phyloP scores from a whole-genome alignment of 1,284 basidiomycete genomes.

The Pholiota adiposa region DNA sequence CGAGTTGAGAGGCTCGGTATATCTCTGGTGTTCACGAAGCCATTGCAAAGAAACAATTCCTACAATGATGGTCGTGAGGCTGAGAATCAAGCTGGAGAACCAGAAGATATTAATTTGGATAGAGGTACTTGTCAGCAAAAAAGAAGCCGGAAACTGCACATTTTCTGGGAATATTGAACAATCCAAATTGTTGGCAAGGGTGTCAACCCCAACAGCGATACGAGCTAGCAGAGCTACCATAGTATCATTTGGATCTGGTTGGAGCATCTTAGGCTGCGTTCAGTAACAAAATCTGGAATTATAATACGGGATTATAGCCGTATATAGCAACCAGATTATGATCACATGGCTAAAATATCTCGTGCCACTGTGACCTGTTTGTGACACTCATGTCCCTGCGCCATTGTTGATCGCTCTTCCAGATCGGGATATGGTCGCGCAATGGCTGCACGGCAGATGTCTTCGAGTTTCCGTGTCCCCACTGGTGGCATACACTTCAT shows the following conservation, averaged over 20 bases:
- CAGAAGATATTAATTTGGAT: constrained; percentile 26
- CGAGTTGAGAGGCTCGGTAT: constrained; percentile 15
- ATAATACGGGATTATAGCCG: no score
- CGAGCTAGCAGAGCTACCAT: constrained; percentile 16
- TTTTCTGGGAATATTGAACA: background rate
- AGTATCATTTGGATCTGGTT: constrained; percentile 18
- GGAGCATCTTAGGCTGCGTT: no score
- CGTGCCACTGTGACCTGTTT: no score
- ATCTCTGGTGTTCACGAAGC: constrained; percentile 24
- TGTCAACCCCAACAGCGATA: constrained; percentile 17
- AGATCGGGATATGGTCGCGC: no score
- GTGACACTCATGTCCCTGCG: no score
- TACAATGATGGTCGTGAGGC: constrained; percentile 23
- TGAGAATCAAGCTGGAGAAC: constrained; percentile 30
- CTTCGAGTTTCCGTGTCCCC: no score
- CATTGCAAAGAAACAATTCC: constrained; percentile 31
- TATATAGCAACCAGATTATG: no score
- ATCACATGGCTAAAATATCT: no score
- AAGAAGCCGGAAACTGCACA: background rate
- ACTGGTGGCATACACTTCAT: no score
- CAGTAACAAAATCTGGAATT: no score
- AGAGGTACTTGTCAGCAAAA: constrained; percentile 1
- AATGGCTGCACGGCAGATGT: no score
- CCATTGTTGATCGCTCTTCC: no score
- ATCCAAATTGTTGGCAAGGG: background rate